These are phyloP conservation scores for Suhomyces emberorum DNA, from an alignment of 805 yeast genomes.

Conservation along the genomic window DNA sequence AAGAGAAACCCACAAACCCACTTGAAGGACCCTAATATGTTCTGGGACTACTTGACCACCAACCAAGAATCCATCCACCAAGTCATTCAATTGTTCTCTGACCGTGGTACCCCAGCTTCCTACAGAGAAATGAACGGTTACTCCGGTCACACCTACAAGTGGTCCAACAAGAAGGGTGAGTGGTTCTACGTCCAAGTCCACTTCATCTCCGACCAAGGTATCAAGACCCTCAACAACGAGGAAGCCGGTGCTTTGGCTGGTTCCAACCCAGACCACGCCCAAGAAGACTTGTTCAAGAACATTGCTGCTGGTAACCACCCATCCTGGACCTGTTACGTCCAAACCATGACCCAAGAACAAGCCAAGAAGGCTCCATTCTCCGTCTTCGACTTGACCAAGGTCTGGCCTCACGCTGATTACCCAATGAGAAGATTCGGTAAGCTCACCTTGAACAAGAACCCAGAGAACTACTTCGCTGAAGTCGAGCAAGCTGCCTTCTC, in stretches of 20 bases:
- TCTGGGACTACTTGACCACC: constrained; percentile 77
- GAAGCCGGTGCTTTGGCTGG: constrained; percentile 69
- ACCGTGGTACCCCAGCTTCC: constrained; percentile 78
- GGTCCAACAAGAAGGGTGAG: constrained; percentile 71
- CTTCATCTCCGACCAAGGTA: constrained; percentile 63
- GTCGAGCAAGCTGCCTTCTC: constrained; percentile 61
- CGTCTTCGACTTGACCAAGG: constrained; percentile 83
- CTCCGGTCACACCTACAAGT: constrained; percentile 82
- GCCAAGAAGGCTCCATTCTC: constrained; percentile 74
- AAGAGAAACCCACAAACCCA: constrained; percentile 72
- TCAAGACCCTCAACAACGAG: constrained; percentile 52
- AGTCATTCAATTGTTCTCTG: constrained; percentile 68
- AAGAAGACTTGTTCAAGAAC: constrained; percentile 73
- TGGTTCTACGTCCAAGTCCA: constrained; percentile 81
- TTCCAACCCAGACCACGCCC: constrained; percentile 78
- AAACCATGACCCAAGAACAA: constrained; percentile 81
- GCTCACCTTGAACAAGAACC: constrained; percentile 52
- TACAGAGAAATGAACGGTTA: constrained; percentile 80
- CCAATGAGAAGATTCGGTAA: constrained; percentile 56
- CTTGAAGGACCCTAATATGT: constrained; percentile 75
- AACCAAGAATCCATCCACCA: constrained; percentile 77
- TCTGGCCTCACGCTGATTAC: constrained; percentile 56
- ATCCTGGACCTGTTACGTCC: constrained; percentile 81
- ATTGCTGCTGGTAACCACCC: constrained; percentile 78
- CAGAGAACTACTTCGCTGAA: constrained; percentile 45